These are phyloP conservation scores for Ottelia alismoides DNA, from an alignment of 106 monocot genomes.

Conservation along the genomic window DNA sequence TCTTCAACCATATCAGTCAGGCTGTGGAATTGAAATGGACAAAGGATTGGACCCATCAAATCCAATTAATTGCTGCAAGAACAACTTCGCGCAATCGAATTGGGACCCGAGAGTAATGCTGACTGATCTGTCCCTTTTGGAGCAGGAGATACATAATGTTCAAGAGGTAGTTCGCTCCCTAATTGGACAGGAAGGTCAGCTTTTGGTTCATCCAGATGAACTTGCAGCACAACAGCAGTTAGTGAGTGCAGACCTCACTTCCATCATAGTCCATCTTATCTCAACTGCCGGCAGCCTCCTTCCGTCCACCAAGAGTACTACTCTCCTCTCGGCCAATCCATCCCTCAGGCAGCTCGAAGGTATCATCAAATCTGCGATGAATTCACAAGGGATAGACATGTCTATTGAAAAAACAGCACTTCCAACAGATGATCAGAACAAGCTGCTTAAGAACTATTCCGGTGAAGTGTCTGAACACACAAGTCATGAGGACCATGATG, in stretches of 20 bases:
- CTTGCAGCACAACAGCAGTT: conserved; percentile 65
- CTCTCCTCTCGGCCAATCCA: conserved; percentile 25
- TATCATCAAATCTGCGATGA: no score
- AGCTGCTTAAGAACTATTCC: conserved; percentile 5
- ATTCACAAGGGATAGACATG: conserved; percentile 1
- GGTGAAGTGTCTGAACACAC: conserved; percentile 21
- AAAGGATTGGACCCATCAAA: conserved; percentile 12
- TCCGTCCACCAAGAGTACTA: conserved; percentile 48
- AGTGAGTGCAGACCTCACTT: conserved; percentile 63
- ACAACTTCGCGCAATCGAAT: no score
- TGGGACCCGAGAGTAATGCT: conserved; percentile 72
- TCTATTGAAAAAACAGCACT: conserved; percentile 12
- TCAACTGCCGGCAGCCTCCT: conserved; percentile 67
- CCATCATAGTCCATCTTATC: conserved; percentile 68
- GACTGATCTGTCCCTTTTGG: conserved; percentile 66
- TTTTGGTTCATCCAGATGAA: conserved; percentile 23
- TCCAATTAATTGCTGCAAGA: conserved; percentile 1
- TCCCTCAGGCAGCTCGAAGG: conserved; percentile 6
- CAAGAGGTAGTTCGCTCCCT: conserved; percentile 54
- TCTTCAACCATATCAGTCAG: conserved; percentile 1
- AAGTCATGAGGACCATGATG: conserved; percentile 37
- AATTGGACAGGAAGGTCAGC: conserved; percentile 20
- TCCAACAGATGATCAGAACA: conserved; percentile 15
- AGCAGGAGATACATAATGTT: conserved; percentile 87
- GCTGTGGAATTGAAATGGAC: conserved; percentile 6